Evolutionary conservation across 2,329 filamentous ascomycete species (phyloP), one percentile per base, ranked within the genome.

Genomic region (Colletotrichum lupini): DNA sequence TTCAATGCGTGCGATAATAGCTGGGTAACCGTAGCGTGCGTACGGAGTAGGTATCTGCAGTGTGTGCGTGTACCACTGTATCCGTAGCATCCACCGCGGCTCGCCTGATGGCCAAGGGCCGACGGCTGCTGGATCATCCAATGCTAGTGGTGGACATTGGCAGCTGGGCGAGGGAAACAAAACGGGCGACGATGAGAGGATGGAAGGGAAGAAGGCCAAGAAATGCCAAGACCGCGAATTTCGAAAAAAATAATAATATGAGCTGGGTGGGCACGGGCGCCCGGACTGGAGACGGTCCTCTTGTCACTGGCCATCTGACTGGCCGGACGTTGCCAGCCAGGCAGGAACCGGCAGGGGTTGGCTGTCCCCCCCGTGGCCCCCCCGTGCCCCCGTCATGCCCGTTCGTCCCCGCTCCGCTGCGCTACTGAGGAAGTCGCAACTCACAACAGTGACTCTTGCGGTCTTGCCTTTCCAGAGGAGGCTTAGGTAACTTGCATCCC

Each of bases 181-280:
- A 67, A 67, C 62, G 53, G 66, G 32, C 55, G 56, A 67, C 68
- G 53, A 70, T 59, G 60, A 70, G 53, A 70, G 60, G 70, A 46
- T 69, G 60, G 67, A 71, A 66, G 46, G 71, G 60, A 66, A 61
- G 52, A 52, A 35, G 35, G 67, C 71, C 67, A 73, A 71, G 61
- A 66, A 71, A 73, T 61, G 71, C 71, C 71, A 73, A 73, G 71
- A 52, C 61, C 35, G 55, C 30, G 67, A 71, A 66, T 49, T 73
- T 71, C 60, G 71, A 73, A 73, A 57, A 57, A 60, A 49, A 70
- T 42, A 65, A 65, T 55, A 70, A 65, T 22, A 65, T 37, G 55
- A 57, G 30, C 60, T 35, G 59, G 67, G 60, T 63, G 55, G 26
- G 70, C 70, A 70, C 70, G 67, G 70, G 6, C 67, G 26, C 37